Conservation (phyloP, 176 grass and related monocot genomes). For the Aegilops speltoides region DNA sequence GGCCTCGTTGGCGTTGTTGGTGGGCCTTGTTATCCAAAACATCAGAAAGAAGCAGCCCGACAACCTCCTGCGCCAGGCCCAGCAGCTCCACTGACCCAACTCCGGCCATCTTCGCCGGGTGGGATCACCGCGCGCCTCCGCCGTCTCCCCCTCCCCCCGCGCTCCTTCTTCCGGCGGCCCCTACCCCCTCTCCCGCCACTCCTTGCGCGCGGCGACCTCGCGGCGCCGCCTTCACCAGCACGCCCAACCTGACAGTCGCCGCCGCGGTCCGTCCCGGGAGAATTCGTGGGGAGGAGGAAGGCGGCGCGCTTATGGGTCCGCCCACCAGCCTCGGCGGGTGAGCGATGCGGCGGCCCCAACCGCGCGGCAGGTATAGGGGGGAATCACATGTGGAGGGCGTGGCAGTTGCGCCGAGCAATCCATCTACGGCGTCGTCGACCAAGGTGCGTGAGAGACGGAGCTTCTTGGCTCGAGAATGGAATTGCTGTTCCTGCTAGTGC, state of each 20-base stretch:
- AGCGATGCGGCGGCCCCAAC: not conserved
- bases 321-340: not conserved
- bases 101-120: not conserved
- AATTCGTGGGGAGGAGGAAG: not conserved
- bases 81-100: not conserved
- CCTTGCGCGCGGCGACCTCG: not conserved
- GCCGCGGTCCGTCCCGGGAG: not conserved
- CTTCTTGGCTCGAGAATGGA: not conserved
- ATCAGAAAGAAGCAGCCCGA: not conserved
- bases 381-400: constrained; percentile 37
- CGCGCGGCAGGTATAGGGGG: not conserved
- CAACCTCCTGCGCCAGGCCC: not conserved
- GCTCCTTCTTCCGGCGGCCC: not conserved
- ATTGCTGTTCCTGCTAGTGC: not conserved
- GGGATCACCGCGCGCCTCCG: not conserved
- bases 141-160: not conserved
- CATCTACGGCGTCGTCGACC: not conserved
- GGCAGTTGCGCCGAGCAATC: constrained; percentile 19
- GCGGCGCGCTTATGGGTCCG: not conserved
- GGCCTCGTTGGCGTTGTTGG: not conserved
- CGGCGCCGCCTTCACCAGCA: not conserved
- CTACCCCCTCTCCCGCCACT: not conserved
- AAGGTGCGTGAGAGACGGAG: constrained; percentile 10
- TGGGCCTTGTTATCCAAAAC: not conserved
- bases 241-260: not conserved